Evolutionary conservation across 805 yeast genomes (phyloP), one percentile per base, ranked within the genome.

Genomic region (Starmerella bombicola): DNA sequence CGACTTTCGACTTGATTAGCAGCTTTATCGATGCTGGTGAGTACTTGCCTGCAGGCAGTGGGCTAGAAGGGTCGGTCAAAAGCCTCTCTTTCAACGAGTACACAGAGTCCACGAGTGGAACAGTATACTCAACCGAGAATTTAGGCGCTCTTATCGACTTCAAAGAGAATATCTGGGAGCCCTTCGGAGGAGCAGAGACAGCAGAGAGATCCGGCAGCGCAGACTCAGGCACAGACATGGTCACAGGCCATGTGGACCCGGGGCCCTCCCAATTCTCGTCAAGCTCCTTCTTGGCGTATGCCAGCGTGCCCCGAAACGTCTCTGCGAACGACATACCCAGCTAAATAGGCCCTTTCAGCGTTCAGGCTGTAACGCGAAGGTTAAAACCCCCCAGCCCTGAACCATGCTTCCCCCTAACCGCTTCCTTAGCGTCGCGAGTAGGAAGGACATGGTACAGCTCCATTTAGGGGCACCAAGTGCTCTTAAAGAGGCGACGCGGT

Each of bases 141-240:
- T 76, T 80, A 5, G 93, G 93, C 4, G 78, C 72, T 51, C 76
- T 74, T 40, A 83, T 70, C 23, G 86, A 78, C 58, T 78, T 78
- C 55, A 82, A 66, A 4, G 58, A 52, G 13, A 70, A 60, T 12
- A 28, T 43, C 17, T 43, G 46, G 20, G 42, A 23, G 8, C 35
- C 31, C 18, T 42, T 9, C 19, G 21, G 35, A 19, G 23, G 28
- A 3, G 31, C 21, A 13, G 13, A 15, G 17, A 20, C 21, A 20
- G n/a, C 19, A 21, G 32, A 41, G 41, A 40, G 16, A 17, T 37
- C 43, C 39, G 33, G 48, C 35, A 17, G 46, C 47, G 42, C 41
- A 10, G 31, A 29, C 10, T 48, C 44, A 26, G 34, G 28, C 20
- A 30, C 28, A 5, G 48, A 33, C 18, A 44, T 19, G 28, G 25